Base-by-base conservation (phyloP, 108 stramenopile genomes). In the Pseudonitzschia delicatissima region DNA sequence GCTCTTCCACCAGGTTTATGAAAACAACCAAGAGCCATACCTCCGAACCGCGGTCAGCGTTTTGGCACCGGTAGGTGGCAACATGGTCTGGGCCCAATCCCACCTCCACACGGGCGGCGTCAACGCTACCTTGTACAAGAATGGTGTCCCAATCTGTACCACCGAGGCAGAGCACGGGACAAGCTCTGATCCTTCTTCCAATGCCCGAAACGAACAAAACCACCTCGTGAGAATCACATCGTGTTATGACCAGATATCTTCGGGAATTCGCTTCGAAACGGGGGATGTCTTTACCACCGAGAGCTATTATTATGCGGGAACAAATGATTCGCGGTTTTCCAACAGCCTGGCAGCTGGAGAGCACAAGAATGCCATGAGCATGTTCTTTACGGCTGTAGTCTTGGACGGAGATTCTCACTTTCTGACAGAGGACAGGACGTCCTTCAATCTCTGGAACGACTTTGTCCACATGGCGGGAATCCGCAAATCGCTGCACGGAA, bases 171-270 rank as follows among this genome's bases (percentile, higher is more conserved):
- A 5, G 11, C 27, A 51, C 50, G 50, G 50, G 11, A 51, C 50
- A 3, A 11, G 25, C 25, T 13, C 50, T 5, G 50, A 51, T 23
- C 26, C 27, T 12, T 5, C 23, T 13, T 23, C 23, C 4, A 51
- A 51, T 51, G 50, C 50, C 23, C 50, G 50, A 23, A 51, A 51
- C 27, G 50, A 51, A 25, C 20, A 51, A 26, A 51, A 51, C 27
- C 50, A 51, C 13, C 50, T 51, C 27, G 27, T 51, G 3, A 3
- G 27, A 13, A 18, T 51, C 12, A 28, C 12, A 18, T 51, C 50
- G 27, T 51, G 50, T 25, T 51, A 51, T 25, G 50, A 26, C 27
- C 50, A 51, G 27, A 51, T 51, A 13, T 49, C 7, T 23, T 8
- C 15, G 7, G 50, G 50, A 0, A 23, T 51, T 11, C 23, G 27